These are phyloP conservation scores for Coemansia nantahalensis DNA, from an alignment of 192 early-diverging fungal genomes.

Conservation along the genomic window DNA sequence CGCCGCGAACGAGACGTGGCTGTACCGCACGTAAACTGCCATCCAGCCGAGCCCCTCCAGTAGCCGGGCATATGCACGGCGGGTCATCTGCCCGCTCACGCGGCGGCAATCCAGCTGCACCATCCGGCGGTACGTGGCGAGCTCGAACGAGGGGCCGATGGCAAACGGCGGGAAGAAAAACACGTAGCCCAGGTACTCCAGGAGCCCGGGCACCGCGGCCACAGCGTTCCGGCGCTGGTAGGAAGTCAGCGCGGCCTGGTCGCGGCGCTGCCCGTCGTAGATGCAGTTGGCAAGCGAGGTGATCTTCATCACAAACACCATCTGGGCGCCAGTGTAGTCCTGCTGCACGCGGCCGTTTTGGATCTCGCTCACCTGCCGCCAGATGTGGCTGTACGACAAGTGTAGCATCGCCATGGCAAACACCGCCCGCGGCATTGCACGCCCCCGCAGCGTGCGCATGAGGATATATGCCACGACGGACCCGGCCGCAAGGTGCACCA, in stretches of 20 bases:
- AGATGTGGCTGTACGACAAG: conserved; percentile 58
- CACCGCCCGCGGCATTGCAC: conserved; percentile 57
- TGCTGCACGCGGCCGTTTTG: conserved; percentile 53
- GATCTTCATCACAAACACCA: conserved; percentile 93
- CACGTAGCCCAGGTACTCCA: conserved; percentile 82
- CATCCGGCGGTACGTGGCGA: conserved; percentile 56
- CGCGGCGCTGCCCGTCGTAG: conserved; percentile 64
- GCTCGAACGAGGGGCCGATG: conserved; percentile 81
- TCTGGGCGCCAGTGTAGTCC: conserved; percentile 90
- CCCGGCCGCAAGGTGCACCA: conserved; percentile 55
- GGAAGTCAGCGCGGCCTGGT: conserved; percentile 22
- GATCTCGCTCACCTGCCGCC: conserved; percentile 30
- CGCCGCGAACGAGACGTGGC: conserved; percentile 8
- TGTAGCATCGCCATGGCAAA: conserved; percentile 64
- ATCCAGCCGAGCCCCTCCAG: conserved; percentile 39
- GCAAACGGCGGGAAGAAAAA: conserved; percentile 88
- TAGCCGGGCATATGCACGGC: conserved; percentile 27
- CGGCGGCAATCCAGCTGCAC: conserved; percentile 39
- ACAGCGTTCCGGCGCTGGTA: conserved; percentile 70
- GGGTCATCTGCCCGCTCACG: conserved; percentile 10
- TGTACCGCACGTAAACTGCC: conserved; percentile 29
- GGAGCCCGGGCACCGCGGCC: conserved; percentile 58
- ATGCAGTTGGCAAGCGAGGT: conserved; percentile 85
- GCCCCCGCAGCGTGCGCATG: conserved; percentile 45
- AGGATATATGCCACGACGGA: conserved; percentile 56